These are phyloP conservation scores for Podaxis rugospora DNA, from an alignment of 768 basidiomycete species.

Conservation along the genomic window DNA sequence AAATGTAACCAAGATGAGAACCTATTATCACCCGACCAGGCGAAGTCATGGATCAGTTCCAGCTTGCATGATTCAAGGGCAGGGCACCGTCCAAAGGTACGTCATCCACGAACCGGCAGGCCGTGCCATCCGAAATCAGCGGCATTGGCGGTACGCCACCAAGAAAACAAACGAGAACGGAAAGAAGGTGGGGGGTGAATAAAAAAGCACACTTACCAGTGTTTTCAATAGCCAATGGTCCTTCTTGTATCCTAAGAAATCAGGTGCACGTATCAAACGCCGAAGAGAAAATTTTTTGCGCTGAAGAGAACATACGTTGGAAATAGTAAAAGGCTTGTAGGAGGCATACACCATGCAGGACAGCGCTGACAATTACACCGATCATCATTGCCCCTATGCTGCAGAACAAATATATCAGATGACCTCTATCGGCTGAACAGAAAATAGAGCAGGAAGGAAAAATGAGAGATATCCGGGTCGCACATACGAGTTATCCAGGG, in stretches of 20 bases:
- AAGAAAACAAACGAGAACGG: neutral
- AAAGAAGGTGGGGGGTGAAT: neutral
- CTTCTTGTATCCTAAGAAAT: slow-evolving; percentile 27
- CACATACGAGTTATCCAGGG: slow-evolving; percentile 31
- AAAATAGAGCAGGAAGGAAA: slow-evolving; percentile 1
- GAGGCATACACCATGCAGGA: slow-evolving; percentile 39
- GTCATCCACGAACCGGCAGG: no score
- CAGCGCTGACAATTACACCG: slow-evolving; percentile 32
- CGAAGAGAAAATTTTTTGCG: neutral
- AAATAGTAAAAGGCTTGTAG: slow-evolving; percentile 48
- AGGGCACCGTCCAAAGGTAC: no score
- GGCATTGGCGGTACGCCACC: neutral
- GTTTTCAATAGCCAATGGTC: slow-evolving; percentile 39
- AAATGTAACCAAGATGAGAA: slow-evolving; percentile 27
- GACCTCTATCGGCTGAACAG: neutral
- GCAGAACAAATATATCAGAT: neutral
- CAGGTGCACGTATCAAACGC: neutral
- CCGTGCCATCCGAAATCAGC: neutral
- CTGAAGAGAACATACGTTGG: slow-evolving; percentile 21
- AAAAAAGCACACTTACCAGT: slow-evolving; percentile 25
- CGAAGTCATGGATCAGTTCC: neutral
- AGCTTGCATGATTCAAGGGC: no score
- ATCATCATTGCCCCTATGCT: slow-evolving; percentile 44
- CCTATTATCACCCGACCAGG: slow-evolving; percentile 12
- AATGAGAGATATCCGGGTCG: neutral